phyloP scores from a whole-genome alignment of 2,329 filamentous ascomycete genomes.

The Esteya vermicola region DNA sequence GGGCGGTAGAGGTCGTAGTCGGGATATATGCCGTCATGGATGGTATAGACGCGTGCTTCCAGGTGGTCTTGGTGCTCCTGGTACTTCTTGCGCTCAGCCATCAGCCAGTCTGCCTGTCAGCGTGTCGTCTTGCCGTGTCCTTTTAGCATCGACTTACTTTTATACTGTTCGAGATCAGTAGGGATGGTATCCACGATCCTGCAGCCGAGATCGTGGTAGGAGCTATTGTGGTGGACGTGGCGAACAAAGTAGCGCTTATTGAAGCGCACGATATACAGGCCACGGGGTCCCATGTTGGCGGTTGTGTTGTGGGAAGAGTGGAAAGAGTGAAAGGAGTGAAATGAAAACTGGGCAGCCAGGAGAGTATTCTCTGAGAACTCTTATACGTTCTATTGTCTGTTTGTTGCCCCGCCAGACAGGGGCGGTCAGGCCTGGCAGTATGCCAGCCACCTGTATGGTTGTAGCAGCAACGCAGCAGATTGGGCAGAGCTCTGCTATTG shows the following conservation, averaged over 20 bases:
- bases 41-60: not conserved
- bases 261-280: not conserved
- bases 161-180: not conserved
- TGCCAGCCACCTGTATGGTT: too few relatives aligned
- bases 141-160: not conserved
- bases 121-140: too few relatives aligned
- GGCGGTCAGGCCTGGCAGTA: too few relatives aligned
- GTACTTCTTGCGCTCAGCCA: not conserved
- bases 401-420: too few relatives aligned
- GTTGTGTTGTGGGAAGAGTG: not conserved
- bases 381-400: too few relatives aligned
- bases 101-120: slow-evolving; percentile 1
- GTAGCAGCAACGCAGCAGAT: too few relatives aligned
- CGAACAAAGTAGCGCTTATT: slow-evolving; percentile 1
- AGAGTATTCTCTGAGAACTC: too few relatives aligned
- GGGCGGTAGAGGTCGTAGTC: not conserved
- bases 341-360: too few relatives aligned
- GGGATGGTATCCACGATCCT: not conserved
- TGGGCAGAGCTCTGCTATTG: too few relatives aligned
- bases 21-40: not conserved
- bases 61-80: too few relatives aligned
- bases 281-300: not conserved
- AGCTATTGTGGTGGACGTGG: not conserved
- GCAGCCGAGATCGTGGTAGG: not conserved
- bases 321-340: not conserved